These are phyloP conservation scores for Penicillium sp. DNA, from an alignment of 2,329 filamentous ascomycete species.

Conservation along the genomic window DNA sequence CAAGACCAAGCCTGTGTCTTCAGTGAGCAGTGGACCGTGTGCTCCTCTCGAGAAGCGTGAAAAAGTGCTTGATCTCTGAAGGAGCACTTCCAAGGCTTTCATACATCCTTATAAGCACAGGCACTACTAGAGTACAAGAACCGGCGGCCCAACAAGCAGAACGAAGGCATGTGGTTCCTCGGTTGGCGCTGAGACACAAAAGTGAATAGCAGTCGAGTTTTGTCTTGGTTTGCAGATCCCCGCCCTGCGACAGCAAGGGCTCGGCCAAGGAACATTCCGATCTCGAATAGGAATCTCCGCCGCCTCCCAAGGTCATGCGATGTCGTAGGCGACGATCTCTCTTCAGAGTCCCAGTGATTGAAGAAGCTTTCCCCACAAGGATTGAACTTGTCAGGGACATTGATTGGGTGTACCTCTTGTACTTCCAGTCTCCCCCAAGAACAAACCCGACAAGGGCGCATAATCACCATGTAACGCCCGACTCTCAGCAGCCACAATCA, in stretches of 20 bases:
- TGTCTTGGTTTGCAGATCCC: neutral
- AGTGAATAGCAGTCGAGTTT: neutral
- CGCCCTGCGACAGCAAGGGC: neutral
- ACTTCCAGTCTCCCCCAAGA: no score
- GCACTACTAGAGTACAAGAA: neutral
- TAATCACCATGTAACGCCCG: no score
- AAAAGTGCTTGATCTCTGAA: no score
- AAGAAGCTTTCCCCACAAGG: neutral
- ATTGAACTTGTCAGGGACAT: no score
- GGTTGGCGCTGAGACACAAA: neutral
- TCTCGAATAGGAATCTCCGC: slow-evolving; percentile 6
- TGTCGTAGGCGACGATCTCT: neutral
- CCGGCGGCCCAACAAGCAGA: neutral
- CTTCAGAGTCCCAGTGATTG: neutral
- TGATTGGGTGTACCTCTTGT: no score
- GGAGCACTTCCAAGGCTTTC: no score
- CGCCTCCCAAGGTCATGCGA: slow-evolving; percentile 2
- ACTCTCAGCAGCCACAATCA: no score
- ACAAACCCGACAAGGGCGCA: no score
- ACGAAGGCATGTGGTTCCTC: slow-evolving; percentile 7
- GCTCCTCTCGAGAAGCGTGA: no score
- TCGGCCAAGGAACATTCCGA: slow-evolving; percentile 1
- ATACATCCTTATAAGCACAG: neutral
- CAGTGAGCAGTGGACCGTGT: no score
- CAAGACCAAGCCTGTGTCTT: no score